Evolutionary conservation across 345 rosid species (phyloP).

Genomic region (Sisymbrium irio): DNA sequence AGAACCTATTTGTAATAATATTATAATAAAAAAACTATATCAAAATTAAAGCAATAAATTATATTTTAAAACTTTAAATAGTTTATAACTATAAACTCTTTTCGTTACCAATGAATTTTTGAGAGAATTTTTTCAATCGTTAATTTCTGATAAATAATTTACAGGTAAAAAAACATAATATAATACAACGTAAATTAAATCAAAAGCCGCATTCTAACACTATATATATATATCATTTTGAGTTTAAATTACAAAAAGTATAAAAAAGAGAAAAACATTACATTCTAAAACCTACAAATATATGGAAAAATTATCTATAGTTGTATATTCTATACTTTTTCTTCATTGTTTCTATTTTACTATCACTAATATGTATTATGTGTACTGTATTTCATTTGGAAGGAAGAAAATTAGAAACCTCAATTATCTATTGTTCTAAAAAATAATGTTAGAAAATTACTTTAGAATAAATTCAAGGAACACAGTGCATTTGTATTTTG

Average conservation of each 20-base stretch:
- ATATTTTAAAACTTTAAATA: no score
- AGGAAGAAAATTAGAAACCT: not conserved
- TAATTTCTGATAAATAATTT: not conserved
- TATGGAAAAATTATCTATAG: not conserved
- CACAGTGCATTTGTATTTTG: not conserved
- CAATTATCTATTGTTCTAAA: not conserved
- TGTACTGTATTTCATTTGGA: no score
- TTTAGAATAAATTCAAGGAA: not conserved
- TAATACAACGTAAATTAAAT: not conserved
- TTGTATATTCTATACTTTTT: not conserved
- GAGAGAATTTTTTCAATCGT: no score
- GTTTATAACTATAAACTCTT: not conserved
- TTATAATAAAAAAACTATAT: not conserved
- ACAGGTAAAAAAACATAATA: not conserved
- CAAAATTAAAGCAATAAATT: not conserved
- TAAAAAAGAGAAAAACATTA: not conserved
- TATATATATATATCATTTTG: not conserved
- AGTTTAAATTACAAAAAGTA: not conserved
- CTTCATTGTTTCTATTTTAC: not conserved
- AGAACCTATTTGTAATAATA: conserved; percentile 37
- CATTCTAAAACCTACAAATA: not conserved
- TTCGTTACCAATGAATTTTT: no score
- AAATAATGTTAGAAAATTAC: not conserved
- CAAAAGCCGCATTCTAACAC: not conserved
- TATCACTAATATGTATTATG: not conserved